These are phyloP conservation scores for Elaeis guineensis DNA, from an alignment of 176 grass and related monocot genomes.

Conservation along the genomic window DNA sequence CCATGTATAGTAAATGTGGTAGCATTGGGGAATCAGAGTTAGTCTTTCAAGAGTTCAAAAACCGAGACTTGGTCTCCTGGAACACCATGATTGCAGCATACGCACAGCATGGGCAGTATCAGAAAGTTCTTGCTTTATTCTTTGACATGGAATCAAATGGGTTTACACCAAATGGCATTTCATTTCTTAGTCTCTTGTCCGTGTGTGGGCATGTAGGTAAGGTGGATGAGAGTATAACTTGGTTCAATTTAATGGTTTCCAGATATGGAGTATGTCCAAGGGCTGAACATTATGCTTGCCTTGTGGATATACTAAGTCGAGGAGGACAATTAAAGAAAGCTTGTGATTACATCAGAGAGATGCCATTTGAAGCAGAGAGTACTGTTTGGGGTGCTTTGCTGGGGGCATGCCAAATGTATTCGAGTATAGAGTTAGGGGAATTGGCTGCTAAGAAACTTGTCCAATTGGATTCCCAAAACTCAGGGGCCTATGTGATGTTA, in stretches of 20 bases:
- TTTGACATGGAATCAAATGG: slow-evolving; percentile 47
- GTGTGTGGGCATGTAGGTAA: slow-evolving; percentile 62
- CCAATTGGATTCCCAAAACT: slow-evolving; percentile 42
- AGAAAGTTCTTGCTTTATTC: slow-evolving; percentile 61
- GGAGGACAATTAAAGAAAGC: slow-evolving; percentile 70
- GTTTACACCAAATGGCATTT: slow-evolving; percentile 48
- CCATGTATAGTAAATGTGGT: slow-evolving; percentile 88
- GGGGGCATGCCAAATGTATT: slow-evolving; percentile 48
- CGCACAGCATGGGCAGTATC: slow-evolving; percentile 65
- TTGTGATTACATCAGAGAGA: slow-evolving; percentile 52
- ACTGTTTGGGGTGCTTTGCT: slow-evolving; percentile 63
- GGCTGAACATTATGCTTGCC: slow-evolving; percentile 74
- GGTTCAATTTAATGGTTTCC: slow-evolving; percentile 61
- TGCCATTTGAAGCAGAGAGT: slow-evolving; percentile 60
- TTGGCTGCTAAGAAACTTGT: slow-evolving; percentile 68
- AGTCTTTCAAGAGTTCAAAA: slow-evolving; percentile 42
- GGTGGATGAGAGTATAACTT: slow-evolving; percentile 64
- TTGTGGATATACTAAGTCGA: slow-evolving; percentile 72
- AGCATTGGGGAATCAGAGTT: slow-evolving; percentile 53
- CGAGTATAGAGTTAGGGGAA: slow-evolving; percentile 72
- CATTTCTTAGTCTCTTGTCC: slow-evolving; percentile 70
- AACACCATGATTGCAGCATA: slow-evolving; percentile 78
- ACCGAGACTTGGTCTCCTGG: slow-evolving; percentile 53
- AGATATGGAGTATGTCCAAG: slow-evolving; percentile 43
- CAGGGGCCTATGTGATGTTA: slow-evolving; percentile 76